Conservation (phyloP, 495 filamentous ascomycete genomes). For the Aspergillus diversus region DNA sequence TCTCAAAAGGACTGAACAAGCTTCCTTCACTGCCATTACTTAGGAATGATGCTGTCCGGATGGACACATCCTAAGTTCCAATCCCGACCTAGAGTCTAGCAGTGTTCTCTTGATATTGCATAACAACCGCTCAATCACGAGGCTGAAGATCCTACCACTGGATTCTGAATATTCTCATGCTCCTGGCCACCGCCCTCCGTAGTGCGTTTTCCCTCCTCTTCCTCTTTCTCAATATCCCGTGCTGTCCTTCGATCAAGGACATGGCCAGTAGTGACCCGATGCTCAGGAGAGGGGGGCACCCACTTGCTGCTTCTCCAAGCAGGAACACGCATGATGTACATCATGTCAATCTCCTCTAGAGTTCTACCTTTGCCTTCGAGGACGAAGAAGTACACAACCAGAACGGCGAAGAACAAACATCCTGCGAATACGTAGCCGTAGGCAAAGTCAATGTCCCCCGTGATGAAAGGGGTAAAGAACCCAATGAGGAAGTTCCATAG, state of each 20-base stretch:
- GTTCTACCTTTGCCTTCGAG: slow-evolving; percentile 67
- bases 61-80: no score
- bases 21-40: no score
- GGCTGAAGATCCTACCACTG: neutral
- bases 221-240: neutral
- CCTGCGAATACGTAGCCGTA: slow-evolving; percentile 81
- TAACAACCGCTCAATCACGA: neutral
- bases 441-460: slow-evolving; percentile 64
- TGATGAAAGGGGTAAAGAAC: slow-evolving; percentile 81
- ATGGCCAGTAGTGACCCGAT: neutral
- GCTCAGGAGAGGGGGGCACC: neutral
- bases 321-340: slow-evolving; percentile 55
- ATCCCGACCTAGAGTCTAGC: no score
- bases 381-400: slow-evolving; percentile 76
- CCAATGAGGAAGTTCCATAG: slow-evolving; percentile 84
- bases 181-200: neutral
- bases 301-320: slow-evolving; percentile 51
- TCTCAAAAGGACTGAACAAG: no score
- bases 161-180: neutral
- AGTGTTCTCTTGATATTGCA: no score
- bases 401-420: slow-evolving; percentile 64
- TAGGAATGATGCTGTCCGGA: no score
- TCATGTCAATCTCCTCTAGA: slow-evolving; percentile 80
- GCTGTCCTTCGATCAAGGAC: slow-evolving; percentile 1
- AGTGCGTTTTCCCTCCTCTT: neutral